phyloP scores from a whole-genome alignment of 176 grass and related monocot genomes.

The Calamus simplicifolius region DNA sequence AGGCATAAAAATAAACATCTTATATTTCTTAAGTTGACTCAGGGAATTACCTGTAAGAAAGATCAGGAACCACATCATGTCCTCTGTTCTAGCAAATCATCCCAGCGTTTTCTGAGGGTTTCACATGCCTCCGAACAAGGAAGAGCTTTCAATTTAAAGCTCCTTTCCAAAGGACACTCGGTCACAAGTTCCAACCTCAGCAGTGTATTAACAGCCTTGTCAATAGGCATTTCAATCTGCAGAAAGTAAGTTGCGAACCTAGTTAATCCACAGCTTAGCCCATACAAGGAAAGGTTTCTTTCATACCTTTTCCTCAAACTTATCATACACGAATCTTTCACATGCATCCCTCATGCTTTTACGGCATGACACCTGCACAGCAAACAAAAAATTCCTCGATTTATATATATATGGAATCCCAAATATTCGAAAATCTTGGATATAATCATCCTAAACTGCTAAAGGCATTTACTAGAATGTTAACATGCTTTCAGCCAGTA shows the following conservation, averaged over 20 bases:
- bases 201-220: conserved; percentile 75
- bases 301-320: conserved; percentile 63
- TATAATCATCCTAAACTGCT: neutral
- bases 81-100: conserved; percentile 44
- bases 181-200: conserved; percentile 56
- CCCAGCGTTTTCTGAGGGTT: conserved; percentile 61
- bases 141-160: conserved; percentile 29
- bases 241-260: neutral
- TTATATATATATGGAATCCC: neutral
- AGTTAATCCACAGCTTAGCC: conserved; percentile 1
- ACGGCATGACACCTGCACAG: conserved; percentile 42
- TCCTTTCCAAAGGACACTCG: conserved; percentile 34
- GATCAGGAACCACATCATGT: neutral
- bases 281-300: neutral
- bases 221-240: conserved; percentile 93
- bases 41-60: too few species aligned
- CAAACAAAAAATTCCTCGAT: conserved; percentile 1
- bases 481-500: too few species aligned
- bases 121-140: conserved; percentile 51
- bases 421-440: neutral
- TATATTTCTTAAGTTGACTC: too few species aligned
- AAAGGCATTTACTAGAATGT: too few species aligned
- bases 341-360: conserved; percentile 54
- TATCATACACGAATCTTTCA: conserved; percentile 69
- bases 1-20: too few species aligned